Evolutionary conservation across 768 basidiomycete genomes (phyloP), one percentile per base, ranked within the genome.

Genomic region (Pisolithus marmoratus): DNA sequence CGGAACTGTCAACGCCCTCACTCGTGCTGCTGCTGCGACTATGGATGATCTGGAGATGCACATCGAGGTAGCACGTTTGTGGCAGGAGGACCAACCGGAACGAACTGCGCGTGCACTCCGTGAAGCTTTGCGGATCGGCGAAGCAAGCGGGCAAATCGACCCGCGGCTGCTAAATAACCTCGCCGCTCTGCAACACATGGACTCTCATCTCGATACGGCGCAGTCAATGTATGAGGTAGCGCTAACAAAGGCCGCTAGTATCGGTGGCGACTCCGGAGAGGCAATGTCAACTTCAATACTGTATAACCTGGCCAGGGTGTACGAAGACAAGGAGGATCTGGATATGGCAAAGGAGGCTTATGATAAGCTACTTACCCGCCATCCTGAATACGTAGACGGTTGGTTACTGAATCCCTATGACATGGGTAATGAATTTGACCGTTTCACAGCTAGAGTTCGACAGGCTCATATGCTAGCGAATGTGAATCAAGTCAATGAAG

Each of bases 351-450:
- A 78, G 56, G 90, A 87, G 58, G 92, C 90, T 2, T 98, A 94
- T 60, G 82, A 85, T 45, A 92, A 93, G 67, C 75, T 98, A 8
- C 69, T 97, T 34, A 72, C 81, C n/a, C 78, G 87, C 49, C 95
- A 98, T 74, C 92, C 94, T 1, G 96, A 98, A 70, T 97, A 95
- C 64, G 81, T 94, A 22, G 95, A 97, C 64, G 95, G 94, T 95
- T 58, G 44, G 87, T 73, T 31, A 49, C 46, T 36, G 29, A n/a
- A 43, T 48, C 19, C 26, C 38, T 7, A 20, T 7, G 26, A 40
- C 34, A 49, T 14, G 9, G 38, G n/a, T 38, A 38, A 6, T 4
- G 17, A 5, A 14, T 37, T 53, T 66, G 27, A 68, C 38, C 5
- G 12, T 38, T 38, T 41, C 48, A 40, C 60, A 98, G 95, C 94